Evolutionary conservation across 2,329 filamentous ascomycete species (phyloP), one percentile per base, ranked within the genome.

Genomic region (Podosphaera xanthii): DNA sequence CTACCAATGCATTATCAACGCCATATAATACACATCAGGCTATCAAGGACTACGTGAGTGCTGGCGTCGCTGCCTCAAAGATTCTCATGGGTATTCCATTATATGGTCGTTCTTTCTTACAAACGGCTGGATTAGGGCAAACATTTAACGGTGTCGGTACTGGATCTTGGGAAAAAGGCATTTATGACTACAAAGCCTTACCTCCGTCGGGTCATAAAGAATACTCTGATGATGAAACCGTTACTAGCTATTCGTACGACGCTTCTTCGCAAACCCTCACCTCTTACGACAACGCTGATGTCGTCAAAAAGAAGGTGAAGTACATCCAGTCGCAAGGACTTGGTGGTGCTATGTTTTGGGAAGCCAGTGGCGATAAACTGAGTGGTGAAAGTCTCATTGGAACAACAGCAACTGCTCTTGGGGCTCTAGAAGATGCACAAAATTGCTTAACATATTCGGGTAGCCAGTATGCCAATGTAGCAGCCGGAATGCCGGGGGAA

Each of bases 281-380:
- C 62, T 82, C 79, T 31, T 94, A 86, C 68, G 82, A 86, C 67
- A 87, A 78, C 1, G 77, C 81, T 0, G 71, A 73, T 35, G 77
- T 83, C 65, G 75, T 81, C 36, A 69, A 72, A 57, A 67, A 72
- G 63, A 94, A 92, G 72, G 79, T 81, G 4, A 66, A 72, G 2
- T 91, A 84, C 68, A 78, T 89, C 64, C 75, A 77, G 69, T 66
- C 71, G 57, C 74, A 76, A 59, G 76, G 80, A 0, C 74, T 92
- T 0, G 86, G 82, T 2, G 87, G 87, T 33, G 81, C 78, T 36
- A 91, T 92, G 86, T 94, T 86, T 78, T 94, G 87, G 87, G 86
- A 92, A 69, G 81, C 79, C 14, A 86, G 81, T 61, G 81, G 76
- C 6, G 87, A 94, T 69, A 77, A 77, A 65, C 74, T 66, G 3